Evolutionary conservation across 1,284 basidiomycete genomes (phyloP).

Genomic region (Schizopora paradoxa): DNA sequence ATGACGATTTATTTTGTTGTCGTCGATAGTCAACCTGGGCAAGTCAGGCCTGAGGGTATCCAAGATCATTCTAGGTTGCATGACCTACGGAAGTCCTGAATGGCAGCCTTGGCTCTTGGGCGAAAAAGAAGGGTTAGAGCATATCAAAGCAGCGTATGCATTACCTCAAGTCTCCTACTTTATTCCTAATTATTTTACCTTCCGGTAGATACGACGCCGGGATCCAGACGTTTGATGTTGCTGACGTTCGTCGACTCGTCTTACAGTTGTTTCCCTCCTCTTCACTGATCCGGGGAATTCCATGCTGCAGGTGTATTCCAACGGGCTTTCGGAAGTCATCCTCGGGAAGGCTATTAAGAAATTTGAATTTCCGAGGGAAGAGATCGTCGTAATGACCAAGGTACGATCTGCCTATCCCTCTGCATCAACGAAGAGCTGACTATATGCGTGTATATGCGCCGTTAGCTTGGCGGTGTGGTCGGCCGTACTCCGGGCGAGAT

Average conservation of each 20-base stretch:
- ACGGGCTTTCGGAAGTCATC: conserved; percentile 68
- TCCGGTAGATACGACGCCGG: conserved; percentile 29
- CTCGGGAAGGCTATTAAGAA: conserved; percentile 78
- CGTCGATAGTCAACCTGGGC: conserved; percentile 47
- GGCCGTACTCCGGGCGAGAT: conserved; percentile 1
- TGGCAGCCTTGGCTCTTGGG: conserved; percentile 31
- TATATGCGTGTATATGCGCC: not conserved
- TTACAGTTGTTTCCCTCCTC: not conserved
- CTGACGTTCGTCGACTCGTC: conserved; percentile 29
- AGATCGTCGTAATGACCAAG: conserved; percentile 78
- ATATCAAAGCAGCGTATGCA: conserved; percentile 30
- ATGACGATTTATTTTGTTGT: no score
- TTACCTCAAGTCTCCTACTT: no score
- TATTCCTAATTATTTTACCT: conserved; percentile 25
- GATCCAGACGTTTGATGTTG: conserved; percentile 42
- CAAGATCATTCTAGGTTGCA: conserved; percentile 43
- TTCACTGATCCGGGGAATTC: conserved; percentile 2
- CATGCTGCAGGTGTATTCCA: conserved; percentile 47
- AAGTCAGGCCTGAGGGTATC: conserved; percentile 48
- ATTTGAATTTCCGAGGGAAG: conserved; percentile 63
- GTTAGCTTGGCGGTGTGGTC: conserved; percentile 1
- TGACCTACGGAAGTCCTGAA: conserved; percentile 38
- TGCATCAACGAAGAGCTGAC: not conserved
- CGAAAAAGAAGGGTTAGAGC: conserved; percentile 31
- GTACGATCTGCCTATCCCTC: no score